These are phyloP conservation scores for Bipolaris bicolor DNA, from an alignment of 2,329 filamentous ascomycete genomes.

Conservation along the genomic window DNA sequence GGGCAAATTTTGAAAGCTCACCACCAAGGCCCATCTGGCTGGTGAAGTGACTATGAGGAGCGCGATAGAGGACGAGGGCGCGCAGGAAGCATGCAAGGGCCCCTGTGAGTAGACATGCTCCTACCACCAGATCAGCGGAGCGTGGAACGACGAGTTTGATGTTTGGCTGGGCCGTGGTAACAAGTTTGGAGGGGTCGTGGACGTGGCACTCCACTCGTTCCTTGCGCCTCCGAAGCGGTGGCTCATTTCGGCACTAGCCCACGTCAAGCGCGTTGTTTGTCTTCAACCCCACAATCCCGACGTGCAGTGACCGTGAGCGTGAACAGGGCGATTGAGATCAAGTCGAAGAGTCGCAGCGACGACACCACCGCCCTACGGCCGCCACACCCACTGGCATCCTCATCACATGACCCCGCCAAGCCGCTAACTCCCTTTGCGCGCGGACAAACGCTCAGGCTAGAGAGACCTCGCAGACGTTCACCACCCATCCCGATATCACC, in stretches of 20 bases:
- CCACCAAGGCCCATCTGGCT: conserved; percentile 13
- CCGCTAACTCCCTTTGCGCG: conserved; percentile 17
- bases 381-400: neutral
- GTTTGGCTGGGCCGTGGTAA: conserved; percentile 24
- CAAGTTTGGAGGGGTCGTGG: conserved; percentile 26
- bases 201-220: conserved; percentile 34
- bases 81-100: neutral
- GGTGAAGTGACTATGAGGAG: neutral
- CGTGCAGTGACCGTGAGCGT: conserved; percentile 14
- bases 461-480: conserved; percentile 27
- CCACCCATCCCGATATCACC: conserved; percentile 40
- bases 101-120: neutral
- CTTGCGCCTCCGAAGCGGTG: conserved; percentile 29
- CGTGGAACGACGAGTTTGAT: conserved; percentile 13
- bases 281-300: conserved; percentile 10
- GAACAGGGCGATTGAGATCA: neutral
- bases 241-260: conserved; percentile 31
- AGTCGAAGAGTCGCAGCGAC: conserved; percentile 4
- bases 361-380: conserved; percentile 9
- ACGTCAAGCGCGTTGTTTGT: conserved; percentile 28
- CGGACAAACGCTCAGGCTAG: conserved; percentile 20
- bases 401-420: conserved; percentile 30
- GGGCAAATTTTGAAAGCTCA: conserved; percentile 8
- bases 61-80: neutral
- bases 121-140: neutral